Conservation (phyloP, 2,329 filamentous ascomycete species). For the Blumeria hordei region DNA sequence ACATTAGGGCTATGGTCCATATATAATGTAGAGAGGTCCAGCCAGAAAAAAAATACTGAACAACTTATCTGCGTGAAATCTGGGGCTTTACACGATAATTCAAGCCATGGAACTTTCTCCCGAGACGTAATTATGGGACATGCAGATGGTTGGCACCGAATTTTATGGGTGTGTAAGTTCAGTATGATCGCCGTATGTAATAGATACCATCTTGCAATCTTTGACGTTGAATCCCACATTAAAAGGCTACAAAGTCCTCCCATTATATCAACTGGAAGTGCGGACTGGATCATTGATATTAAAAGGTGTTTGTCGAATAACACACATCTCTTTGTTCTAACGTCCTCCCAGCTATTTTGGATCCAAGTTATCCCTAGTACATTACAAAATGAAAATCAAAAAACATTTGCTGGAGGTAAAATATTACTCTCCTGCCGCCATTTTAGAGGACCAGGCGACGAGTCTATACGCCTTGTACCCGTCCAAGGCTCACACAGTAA, state of each 20-base stretch:
- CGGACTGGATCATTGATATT: constrained; percentile 33
- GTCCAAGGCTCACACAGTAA: constrained; percentile 8
- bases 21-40: constrained; percentile 25
- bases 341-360: constrained; percentile 13
- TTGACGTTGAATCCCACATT: constrained; percentile 10
- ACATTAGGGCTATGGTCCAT: constrained; percentile 40
- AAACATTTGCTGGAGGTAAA: constrained; percentile 4
- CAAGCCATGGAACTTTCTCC: constrained; percentile 1
- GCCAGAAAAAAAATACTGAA: constrained; percentile 3
- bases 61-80: constrained; percentile 6
- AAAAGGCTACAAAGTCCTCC: constrained; percentile 6
- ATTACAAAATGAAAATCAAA: constrained; percentile 1
- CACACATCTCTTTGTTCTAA: constrained; percentile 33
- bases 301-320: constrained; percentile 22
- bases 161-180: constrained; percentile 23
- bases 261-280: constrained; percentile 5
- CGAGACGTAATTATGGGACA: constrained; percentile 2
- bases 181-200: constrained; percentile 23
- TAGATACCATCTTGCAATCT: constrained; percentile 14
- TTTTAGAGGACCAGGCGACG: constrained; percentile 18
- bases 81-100: constrained; percentile 10
- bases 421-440: constrained; percentile 23
- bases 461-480: constrained; percentile 19
- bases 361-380: constrained; percentile 9
- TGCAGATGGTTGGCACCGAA: constrained; percentile 22